Percentiles rank a stretch among this genome's conserved stretches.
phyloP scores from a whole-genome alignment of 352 stramenopile genomes.

The Globisporangium okanoganense region DNA sequence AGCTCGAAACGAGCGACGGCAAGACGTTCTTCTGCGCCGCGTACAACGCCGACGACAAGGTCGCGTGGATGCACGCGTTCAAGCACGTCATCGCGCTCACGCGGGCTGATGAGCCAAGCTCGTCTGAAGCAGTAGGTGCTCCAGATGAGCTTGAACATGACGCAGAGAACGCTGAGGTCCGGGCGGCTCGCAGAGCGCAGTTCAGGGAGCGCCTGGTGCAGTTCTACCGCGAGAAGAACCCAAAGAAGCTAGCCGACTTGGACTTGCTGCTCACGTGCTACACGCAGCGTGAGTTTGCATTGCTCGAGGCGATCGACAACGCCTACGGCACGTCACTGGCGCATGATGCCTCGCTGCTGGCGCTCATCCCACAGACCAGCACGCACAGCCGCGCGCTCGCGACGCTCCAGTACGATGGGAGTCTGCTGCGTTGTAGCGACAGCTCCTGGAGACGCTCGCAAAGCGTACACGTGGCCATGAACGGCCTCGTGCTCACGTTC shows the following conservation, averaged over 20 bases:
- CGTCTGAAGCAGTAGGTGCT: background rate
- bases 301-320: conserved; percentile 46
- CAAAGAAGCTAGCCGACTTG: conserved; percentile 42
- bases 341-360: conserved; percentile 27
- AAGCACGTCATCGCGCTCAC: conserved; percentile 40
- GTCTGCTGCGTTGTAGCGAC: conserved; percentile 25
- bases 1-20: conserved; percentile 59
- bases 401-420: conserved; percentile 39
- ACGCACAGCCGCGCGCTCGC: conserved; percentile 27
- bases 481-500: conserved; percentile 41
- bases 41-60: conserved; percentile 45
- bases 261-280: conserved; percentile 50
- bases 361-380: conserved; percentile 25
- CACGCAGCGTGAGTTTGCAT: conserved; percentile 31
- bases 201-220: conserved; percentile 35
- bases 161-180: conserved; percentile 15
- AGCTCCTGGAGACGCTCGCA: conserved; percentile 35
- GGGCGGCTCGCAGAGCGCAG: conserved; percentile 12
- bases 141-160: background rate
- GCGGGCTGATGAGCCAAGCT: conserved; percentile 9
- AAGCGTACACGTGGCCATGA: conserved; percentile 40
- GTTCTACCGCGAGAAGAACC: conserved; percentile 61
- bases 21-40: conserved; percentile 76
- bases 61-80: conserved; percentile 59
- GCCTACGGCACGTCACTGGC: conserved; percentile 32